Conservation (phyloP, 306 rosid genomes). For the Ormosia emarginata region DNA sequence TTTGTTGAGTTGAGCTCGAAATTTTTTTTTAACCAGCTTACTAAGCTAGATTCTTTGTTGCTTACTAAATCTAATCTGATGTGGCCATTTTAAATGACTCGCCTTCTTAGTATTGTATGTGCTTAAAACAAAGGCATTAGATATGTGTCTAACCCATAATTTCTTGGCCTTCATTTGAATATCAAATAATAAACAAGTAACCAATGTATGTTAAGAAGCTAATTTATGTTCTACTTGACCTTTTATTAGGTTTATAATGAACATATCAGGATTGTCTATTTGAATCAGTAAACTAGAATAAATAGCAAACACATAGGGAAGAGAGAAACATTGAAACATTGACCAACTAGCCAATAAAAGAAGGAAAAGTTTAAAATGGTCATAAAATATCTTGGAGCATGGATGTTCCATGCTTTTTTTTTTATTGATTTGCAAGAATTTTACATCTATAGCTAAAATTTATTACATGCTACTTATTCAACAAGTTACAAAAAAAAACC, state of each 20-base stretch:
- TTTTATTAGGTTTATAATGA: not conserved
- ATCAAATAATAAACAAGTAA: constrained; percentile 8
- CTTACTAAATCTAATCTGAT: not conserved
- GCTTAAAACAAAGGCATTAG: not conserved
- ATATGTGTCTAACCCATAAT: not conserved
- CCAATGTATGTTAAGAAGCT: not conserved
- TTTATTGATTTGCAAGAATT: no score
- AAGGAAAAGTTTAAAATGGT: no score
- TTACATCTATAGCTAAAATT: no score
- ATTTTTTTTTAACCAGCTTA: not conserved
- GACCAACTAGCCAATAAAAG: not conserved
- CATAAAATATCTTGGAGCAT: no score
- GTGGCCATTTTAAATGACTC: not conserved
- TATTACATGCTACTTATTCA: no score
- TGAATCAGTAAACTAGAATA: not conserved
- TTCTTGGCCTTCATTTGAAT: not conserved
- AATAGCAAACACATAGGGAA: not conserved
- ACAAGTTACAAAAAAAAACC: no score
- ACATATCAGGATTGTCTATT: not conserved
- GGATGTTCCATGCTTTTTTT: no score
- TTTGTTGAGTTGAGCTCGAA: not conserved
- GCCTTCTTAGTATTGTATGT: not conserved
- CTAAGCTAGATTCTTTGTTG: not conserved
- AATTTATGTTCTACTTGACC: not conserved
- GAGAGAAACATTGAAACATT: constrained; percentile 2